phyloP scores from a whole-genome alignment of 148 eudicot genomes.

The Rhododendron kiyosumense region DNA sequence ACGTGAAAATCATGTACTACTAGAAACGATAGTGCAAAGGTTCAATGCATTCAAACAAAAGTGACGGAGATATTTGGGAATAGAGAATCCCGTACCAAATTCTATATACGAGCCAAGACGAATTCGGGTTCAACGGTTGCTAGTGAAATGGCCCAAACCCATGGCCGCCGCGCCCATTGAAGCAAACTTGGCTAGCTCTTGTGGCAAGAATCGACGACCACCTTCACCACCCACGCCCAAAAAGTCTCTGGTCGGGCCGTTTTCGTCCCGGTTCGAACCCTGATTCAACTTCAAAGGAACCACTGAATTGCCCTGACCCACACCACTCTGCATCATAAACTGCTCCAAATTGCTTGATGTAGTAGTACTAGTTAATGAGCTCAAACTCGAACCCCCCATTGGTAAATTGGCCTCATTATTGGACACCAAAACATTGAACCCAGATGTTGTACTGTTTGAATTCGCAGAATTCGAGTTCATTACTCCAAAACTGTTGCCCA shows the following conservation, averaged over 20 bases:
- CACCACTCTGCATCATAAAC: constrained; percentile 33
- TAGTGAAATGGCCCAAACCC: constrained; percentile 55
- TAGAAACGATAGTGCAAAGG: background rate
- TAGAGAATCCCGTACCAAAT: background rate
- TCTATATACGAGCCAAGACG: background rate
- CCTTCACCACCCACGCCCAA: constrained; percentile 68
- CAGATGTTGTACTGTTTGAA: background rate
- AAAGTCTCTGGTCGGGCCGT: constrained; percentile 67
- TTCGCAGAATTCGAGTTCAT: constrained; percentile 17
- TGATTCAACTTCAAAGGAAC: constrained; percentile 14
- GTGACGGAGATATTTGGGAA: background rate
- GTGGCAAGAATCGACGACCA: constrained; percentile 49
- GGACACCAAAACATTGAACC: constrained; percentile 7
- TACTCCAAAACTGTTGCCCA: constrained; percentile 44
- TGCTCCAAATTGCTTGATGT: constrained; percentile 27
- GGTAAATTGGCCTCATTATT: background rate
- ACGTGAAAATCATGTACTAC: background rate
- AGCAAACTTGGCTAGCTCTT: constrained; percentile 66
- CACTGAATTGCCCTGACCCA: constrained; percentile 5
- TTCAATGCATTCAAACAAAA: background rate
- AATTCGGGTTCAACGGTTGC: constrained; percentile 21
- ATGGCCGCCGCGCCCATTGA: constrained; percentile 52
- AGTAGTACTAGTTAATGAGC: constrained; percentile 13
- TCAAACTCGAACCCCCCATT: constrained; percentile 11
- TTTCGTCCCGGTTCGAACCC: constrained; percentile 18